Conservation (phyloP, 1,284 basidiomycete genomes). For the Trametes sp. region DNA sequence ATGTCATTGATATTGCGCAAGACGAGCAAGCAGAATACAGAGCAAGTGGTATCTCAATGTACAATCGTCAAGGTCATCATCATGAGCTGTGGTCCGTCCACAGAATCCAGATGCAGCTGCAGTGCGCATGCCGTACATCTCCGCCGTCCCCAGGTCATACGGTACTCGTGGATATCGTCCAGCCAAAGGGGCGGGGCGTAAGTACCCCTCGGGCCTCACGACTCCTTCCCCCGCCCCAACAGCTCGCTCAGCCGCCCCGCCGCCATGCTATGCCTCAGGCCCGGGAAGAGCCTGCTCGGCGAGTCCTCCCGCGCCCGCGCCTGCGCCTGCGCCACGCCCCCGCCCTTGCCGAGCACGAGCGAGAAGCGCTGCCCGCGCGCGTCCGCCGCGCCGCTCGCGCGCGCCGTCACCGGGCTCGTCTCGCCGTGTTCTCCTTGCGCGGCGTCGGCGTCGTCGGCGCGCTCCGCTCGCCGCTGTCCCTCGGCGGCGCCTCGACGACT, state of each 20-base stretch:
- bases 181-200: background rate
- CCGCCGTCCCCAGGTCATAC: no score
- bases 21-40: background rate
- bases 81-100: background rate
- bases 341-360: conserved; percentile 56
- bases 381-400: conserved; percentile 49
- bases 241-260: conserved; percentile 48
- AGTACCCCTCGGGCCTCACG: background rate
- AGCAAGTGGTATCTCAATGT: conserved; percentile 11
- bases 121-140: no score
- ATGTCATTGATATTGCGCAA: background rate
- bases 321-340: conserved; percentile 15
- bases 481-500: background rate
- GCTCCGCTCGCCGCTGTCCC: background rate
- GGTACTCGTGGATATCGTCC: background rate
- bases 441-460: conserved; percentile 35
- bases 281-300: conserved; percentile 18
- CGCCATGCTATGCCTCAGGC: conserved; percentile 43
- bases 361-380: conserved; percentile 60
- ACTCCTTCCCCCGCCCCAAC: conserved; percentile 41
- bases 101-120: no score
- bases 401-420: conserved; percentile 72
- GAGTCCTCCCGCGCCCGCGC: conserved; percentile 15
- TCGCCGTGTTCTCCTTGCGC: conserved; percentile 66
- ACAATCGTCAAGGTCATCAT: conserved; percentile 7